These are phyloP conservation scores for Pulveroboletus ravenelii DNA, from an alignment of 768 basidiomycete species.

Conservation along the genomic window DNA sequence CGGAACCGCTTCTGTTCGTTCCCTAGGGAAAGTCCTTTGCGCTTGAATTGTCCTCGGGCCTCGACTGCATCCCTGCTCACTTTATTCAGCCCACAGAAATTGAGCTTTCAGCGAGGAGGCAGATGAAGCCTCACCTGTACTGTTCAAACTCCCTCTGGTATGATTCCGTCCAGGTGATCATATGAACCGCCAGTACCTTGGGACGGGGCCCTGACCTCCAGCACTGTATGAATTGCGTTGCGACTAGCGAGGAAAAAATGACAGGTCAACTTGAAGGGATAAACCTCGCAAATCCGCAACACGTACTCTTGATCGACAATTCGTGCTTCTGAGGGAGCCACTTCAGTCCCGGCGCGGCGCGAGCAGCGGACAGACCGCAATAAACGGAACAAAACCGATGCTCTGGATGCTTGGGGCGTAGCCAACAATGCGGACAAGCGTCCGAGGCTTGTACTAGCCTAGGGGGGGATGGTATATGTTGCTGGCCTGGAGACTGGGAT, in stretches of 20 bases:
- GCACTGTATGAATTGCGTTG: slow-evolving; percentile 1
- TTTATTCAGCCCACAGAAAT: neutral
- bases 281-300: neutral
- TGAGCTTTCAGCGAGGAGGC: too few species aligned
- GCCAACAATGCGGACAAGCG: slow-evolving; percentile 18
- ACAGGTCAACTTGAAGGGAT: neutral
- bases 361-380: slow-evolving; percentile 10
- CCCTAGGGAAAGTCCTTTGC: slow-evolving; percentile 1
- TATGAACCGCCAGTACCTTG: slow-evolving; percentile 12
- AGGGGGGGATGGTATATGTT: neutral
- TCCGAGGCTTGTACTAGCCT: neutral
- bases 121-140: slow-evolving; percentile 11
- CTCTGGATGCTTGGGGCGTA: slow-evolving; percentile 10
- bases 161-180: slow-evolving; percentile 20
- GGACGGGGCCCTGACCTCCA: slow-evolving; percentile 11
- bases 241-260: slow-evolving; percentile 4
- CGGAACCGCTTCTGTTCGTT: slow-evolving; percentile 27
- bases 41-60: slow-evolving; percentile 3
- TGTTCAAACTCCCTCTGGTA: slow-evolving; percentile 8
- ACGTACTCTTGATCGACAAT: slow-evolving; percentile 6
- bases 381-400: slow-evolving; percentile 18
- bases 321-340: slow-evolving; percentile 9
- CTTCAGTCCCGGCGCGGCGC: slow-evolving; percentile 15
- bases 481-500: neutral
- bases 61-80: slow-evolving; percentile 17